These are phyloP conservation scores for Lasiodiplodia sp. DNA, from an alignment of 2,329 filamentous ascomycete species.

Conservation along the genomic window DNA sequence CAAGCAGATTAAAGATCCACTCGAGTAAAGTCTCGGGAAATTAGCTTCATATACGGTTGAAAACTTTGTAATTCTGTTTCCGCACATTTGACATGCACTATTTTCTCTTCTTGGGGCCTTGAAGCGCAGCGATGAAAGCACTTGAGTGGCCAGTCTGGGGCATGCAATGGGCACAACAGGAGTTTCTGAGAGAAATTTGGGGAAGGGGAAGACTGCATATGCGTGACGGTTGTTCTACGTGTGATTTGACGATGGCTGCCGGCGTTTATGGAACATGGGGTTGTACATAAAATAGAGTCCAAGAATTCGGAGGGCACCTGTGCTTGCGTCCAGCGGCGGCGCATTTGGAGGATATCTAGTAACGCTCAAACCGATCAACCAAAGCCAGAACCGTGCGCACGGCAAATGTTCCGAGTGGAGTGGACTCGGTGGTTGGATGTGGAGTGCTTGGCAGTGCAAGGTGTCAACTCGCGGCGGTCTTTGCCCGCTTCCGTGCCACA, in stretches of 20 bases:
- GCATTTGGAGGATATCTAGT: not conserved
- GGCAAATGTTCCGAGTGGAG: not conserved
- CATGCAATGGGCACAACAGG: conserved; percentile 5
- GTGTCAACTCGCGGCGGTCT: conserved; percentile 19
- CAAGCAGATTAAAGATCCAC: conserved; percentile 30
- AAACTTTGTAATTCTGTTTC: conserved; percentile 17
- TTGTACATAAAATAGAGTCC: conserved; percentile 26
- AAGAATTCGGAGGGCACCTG: conserved; percentile 7
- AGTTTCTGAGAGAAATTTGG: conserved; percentile 8
- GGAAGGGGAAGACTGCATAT: conserved; percentile 3
- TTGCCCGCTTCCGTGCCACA: conserved; percentile 9
- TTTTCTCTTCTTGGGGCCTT: conserved; percentile 18
- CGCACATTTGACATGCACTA: conserved; percentile 17
- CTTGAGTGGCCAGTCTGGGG: not conserved
- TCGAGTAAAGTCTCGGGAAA: conserved; percentile 17
- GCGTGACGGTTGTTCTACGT: conserved; percentile 7
- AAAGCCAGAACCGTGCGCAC: not conserved
- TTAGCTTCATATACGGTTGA: conserved; percentile 21
- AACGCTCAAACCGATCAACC: not conserved
- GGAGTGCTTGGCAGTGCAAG: conserved; percentile 13
- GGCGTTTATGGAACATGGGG: conserved; percentile 11
- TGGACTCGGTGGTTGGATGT: not conserved
- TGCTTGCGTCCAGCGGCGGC: conserved; percentile 2
- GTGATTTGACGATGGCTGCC: conserved; percentile 16
- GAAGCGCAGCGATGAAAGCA: not conserved